phyloP scores from a whole-genome alignment of 768 basidiomycete species.

The Sutorius australiensis region DNA sequence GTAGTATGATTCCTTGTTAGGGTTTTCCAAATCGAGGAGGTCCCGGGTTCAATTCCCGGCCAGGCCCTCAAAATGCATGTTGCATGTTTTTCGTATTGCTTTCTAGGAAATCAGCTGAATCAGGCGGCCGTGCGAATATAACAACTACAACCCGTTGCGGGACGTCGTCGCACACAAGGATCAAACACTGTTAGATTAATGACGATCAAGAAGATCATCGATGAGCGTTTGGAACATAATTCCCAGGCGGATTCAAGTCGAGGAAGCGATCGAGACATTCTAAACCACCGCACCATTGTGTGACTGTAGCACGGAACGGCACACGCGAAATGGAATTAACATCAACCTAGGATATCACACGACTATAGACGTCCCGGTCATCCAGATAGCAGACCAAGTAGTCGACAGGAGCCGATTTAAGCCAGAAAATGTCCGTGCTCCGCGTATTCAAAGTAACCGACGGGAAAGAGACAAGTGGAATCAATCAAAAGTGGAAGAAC shows the following conservation, averaged over 20 bases:
- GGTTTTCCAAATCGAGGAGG: conserved; percentile 47
- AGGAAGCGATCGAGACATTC: background rate
- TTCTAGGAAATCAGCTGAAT: background rate
- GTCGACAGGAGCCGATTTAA: background rate
- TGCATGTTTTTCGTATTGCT: background rate
- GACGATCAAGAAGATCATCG: too few species aligned
- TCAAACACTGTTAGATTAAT: too few species aligned
- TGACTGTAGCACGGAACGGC: background rate
- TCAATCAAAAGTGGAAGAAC: conserved; percentile 57
- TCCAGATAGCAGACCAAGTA: background rate
- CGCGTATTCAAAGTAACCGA: background rate
- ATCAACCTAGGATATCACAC: conserved; percentile 10
- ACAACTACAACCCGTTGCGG: background rate
- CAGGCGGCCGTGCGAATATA: background rate
- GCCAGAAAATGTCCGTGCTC: background rate
- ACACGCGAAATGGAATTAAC: conserved; percentile 1
- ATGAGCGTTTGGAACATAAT: background rate
- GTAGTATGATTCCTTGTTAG: conserved; percentile 55
- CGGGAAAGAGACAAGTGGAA: background rate
- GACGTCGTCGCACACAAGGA: too few species aligned
- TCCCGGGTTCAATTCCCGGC: conserved; percentile 60
- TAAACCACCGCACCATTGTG: background rate
- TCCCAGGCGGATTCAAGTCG: background rate
- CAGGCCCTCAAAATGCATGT: conserved; percentile 37
- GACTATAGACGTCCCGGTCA: background rate